phyloP scores from a whole-genome alignment of 768 basidiomycete species.

The Inosperma sp. region DNA sequence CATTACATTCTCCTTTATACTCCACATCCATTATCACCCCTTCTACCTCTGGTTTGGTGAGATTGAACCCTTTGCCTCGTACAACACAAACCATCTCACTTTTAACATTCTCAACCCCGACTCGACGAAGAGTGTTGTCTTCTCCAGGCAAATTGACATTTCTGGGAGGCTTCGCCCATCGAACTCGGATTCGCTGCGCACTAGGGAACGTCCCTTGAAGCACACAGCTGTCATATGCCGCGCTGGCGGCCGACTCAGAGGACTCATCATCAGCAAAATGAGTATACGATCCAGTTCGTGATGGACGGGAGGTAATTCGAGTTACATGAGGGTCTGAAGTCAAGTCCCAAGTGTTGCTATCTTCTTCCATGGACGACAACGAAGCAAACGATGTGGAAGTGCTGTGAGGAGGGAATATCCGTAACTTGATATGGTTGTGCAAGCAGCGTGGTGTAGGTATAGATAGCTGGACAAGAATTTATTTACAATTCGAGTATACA shows the following conservation, averaged over 20 bases:
- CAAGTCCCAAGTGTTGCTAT: conserved; percentile 65
- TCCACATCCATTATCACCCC: conserved; percentile 63
- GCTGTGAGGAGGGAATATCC: conserved; percentile 61
- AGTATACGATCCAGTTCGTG: conserved; percentile 56
- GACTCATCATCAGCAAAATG: conserved; percentile 81
- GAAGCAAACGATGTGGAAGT: conserved; percentile 63
- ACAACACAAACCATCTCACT: conserved; percentile 63
- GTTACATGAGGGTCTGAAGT: conserved; percentile 74
- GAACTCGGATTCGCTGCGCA: conserved; percentile 66
- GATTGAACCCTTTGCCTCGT: conserved; percentile 44
- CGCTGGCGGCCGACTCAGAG: conserved; percentile 59
- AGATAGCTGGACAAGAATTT: conserved; percentile 47
- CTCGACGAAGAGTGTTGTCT: conserved; percentile 55
- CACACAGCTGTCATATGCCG: conserved; percentile 56
- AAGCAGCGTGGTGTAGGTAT: conserved; percentile 76
- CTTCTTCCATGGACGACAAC: conserved; percentile 71
- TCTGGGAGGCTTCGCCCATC: conserved; percentile 70
- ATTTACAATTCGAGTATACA: conserved; percentile 1
- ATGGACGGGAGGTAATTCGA: conserved; percentile 44
- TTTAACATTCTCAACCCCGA: conserved; percentile 64
- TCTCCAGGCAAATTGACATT: conserved; percentile 40
- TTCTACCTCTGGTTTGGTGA: conserved; percentile 35
- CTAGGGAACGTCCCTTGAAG: conserved; percentile 79
- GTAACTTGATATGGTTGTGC: conserved; percentile 68
- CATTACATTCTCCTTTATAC: conserved; percentile 69